Base-by-base conservation (phyloP, 2,329 filamentous ascomycete species). In the Cladosporium sp. region DNA sequence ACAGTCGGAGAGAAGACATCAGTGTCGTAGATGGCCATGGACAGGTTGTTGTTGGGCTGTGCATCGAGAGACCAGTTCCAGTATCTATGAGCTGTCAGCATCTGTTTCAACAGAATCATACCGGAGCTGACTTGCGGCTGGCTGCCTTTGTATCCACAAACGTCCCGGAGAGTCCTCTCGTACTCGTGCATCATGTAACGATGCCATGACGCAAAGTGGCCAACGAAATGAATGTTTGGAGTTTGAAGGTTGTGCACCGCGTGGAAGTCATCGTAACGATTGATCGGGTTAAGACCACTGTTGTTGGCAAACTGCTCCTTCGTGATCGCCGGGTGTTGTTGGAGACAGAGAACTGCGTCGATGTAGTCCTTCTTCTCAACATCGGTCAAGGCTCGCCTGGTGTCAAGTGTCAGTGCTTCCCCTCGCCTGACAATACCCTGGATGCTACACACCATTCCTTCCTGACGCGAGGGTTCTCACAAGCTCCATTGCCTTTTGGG, bases 31-130 rank as follows among this genome's bases (percentile, higher is more conserved):
- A 63, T 54, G 3, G 52, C 44, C 16, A 46, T 53, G 3, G 45
- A 40, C 13, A 31, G n/a, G 6, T 19, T 33, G 14, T 55, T 42
- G n/a, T 59, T 43, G 9, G 58, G 55, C 16, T 44, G 33, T 18
- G 50, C 56, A 31, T 63, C 57, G 9, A 56, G 48, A 2, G 58
- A 61, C 63, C 63, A 65, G 55, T 66, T 59, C 57, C 61, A 64
- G 52, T 63, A 66, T 16, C 57, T 51, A 10, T 40, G 6, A 5
- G 5, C 28, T 31, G 9, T 48, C 8, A 48, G 45, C 9, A 59
- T 43, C 31, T 55, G 33, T 6, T 2, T 44, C 22, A 28, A n/a
- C 7, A 44, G 14, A 3, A 32, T 9, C 11, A 9, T 16, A 4
- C 9, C 14, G 2, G 3, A 6, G n/a, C 11, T 6, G 11, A 31